Conservation (phyloP, 1,284 basidiomycete species). For the Ustilago tritici region DNA sequence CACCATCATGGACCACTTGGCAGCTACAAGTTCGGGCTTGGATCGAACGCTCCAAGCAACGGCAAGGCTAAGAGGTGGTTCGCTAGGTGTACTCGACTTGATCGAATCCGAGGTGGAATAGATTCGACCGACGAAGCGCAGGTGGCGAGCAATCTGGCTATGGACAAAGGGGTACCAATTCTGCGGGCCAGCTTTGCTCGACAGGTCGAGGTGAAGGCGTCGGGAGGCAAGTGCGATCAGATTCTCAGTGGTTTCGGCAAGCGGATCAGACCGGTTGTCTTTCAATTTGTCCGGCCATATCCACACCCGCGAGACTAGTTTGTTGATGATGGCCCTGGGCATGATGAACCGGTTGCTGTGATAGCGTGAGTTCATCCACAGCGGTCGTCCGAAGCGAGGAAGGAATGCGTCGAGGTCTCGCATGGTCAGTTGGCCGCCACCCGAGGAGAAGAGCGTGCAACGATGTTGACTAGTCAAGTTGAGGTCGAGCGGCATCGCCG, state of each 20-base stretch:
- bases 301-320: too few species aligned
- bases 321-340: too few species aligned
- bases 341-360: background rate
- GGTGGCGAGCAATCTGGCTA: too few species aligned
- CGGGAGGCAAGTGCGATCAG: slow-evolving; percentile 2
- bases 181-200: background rate
- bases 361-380: slow-evolving; percentile 8
- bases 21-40: background rate
- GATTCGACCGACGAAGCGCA: too few species aligned
- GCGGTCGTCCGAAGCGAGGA: slow-evolving; percentile 4
- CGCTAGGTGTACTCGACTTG: too few species aligned
- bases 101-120: too few species aligned
- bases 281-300: too few species aligned
- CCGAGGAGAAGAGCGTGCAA: background rate
- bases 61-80: background rate
- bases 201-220: slow-evolving; percentile 2
- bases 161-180: background rate
- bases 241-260: background rate
- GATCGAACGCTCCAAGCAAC: background rate
- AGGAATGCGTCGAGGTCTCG: slow-evolving; percentile 1
- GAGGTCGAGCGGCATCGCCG: slow-evolving; percentile 4
- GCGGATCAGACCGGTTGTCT: too few species aligned
- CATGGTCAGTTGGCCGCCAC: background rate
- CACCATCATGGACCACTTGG: background rate
- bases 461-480: slow-evolving; percentile 1